phyloP scores from a whole-genome alignment of 2,329 filamentous ascomycete genomes.

The Dactylellina haptotyla region DNA sequence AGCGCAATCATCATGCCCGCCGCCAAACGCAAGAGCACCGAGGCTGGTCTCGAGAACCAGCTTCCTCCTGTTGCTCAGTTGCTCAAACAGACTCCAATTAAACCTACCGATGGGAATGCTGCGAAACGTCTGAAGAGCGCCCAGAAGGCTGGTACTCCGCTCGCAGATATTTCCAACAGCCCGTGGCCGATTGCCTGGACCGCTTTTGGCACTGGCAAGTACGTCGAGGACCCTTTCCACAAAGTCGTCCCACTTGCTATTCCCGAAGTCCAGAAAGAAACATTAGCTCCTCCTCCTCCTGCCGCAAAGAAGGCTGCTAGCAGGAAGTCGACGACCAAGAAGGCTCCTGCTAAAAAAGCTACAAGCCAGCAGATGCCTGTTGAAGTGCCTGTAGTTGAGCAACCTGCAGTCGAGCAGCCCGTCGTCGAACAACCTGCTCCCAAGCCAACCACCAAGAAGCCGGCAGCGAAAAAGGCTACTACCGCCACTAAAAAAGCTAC shows the following conservation, averaged over 20 bases:
- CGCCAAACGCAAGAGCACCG: constrained; percentile 27
- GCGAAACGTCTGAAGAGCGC: constrained; percentile 22
- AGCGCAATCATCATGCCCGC: constrained; percentile 11
- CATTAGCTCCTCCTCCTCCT: neutral
- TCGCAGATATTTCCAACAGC: constrained; percentile 45
- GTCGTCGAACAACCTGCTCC: too few relatives aligned
- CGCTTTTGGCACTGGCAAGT: constrained; percentile 29
- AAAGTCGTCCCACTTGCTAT: constrained; percentile 11
- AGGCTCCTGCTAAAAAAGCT: too few relatives aligned
- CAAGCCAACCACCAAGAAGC: too few relatives aligned
- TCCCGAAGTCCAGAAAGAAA: neutral
- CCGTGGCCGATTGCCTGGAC: constrained; percentile 39
- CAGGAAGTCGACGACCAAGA: constrained; percentile 1
- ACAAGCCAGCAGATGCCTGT: too few relatives aligned
- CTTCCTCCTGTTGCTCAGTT: constrained; percentile 1
- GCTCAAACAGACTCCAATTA: neutral
- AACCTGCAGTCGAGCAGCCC: too few relatives aligned
- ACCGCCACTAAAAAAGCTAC: too few relatives aligned
- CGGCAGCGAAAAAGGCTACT: too few relatives aligned
- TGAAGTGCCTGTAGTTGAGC: too few relatives aligned
- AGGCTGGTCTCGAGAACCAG: constrained; percentile 16
- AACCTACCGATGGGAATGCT: neutral
- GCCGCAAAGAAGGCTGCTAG: constrained; percentile 11
- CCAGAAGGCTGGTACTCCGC: constrained; percentile 6
- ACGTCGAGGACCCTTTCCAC: constrained; percentile 24